Percentiles rank a stretch among this genome's conserved stretches.
These are phyloP conservation scores for Amaranthus palmeri DNA, from an alignment of 148 eudicot genomes.

Conservation along the genomic window DNA sequence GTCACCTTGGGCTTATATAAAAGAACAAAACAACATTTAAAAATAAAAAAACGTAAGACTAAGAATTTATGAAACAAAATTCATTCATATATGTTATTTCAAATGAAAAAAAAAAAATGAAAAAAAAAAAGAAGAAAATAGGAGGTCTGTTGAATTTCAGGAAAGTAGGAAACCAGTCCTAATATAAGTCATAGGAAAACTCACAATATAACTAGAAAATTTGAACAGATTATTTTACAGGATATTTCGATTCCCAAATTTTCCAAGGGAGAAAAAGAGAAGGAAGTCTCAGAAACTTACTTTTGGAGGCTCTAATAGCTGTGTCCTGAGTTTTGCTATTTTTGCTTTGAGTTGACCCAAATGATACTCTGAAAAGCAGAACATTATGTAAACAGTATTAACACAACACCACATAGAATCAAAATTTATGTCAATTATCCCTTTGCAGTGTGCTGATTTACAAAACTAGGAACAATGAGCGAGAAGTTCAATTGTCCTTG, in stretches of 20 bases:
- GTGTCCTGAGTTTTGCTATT: slow-evolving; percentile 98
- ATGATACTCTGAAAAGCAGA: slow-evolving; percentile 71
- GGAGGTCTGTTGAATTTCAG: too few species aligned
- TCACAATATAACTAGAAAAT: not conserved
- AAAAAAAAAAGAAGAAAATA: too few species aligned
- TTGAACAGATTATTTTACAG: not conserved
- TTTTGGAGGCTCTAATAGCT: slow-evolving; percentile 94
- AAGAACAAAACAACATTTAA: too few species aligned
- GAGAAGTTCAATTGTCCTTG: too few species aligned
- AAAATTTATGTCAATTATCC: not conserved
- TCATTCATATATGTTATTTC: too few species aligned
- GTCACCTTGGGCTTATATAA: not conserved
- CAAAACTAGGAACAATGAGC: too few species aligned
- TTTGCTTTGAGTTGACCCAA: slow-evolving; percentile 99
- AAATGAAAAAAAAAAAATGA: too few species aligned
- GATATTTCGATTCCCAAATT: slow-evolving; percentile 7
- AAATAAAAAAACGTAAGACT: too few species aligned
- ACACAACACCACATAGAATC: not conserved
- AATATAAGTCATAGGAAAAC: not conserved
- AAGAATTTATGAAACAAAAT: too few species aligned
- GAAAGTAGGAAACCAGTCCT: not conserved
- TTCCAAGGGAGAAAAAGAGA: too few species aligned
- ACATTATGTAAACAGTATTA: slow-evolving; percentile 6
- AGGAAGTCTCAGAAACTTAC: slow-evolving; percentile 38
- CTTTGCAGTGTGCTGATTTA: too few species aligned